Conservation (phyloP, 768 basidiomycete species). For the Lyophyllum shimeji region DNA sequence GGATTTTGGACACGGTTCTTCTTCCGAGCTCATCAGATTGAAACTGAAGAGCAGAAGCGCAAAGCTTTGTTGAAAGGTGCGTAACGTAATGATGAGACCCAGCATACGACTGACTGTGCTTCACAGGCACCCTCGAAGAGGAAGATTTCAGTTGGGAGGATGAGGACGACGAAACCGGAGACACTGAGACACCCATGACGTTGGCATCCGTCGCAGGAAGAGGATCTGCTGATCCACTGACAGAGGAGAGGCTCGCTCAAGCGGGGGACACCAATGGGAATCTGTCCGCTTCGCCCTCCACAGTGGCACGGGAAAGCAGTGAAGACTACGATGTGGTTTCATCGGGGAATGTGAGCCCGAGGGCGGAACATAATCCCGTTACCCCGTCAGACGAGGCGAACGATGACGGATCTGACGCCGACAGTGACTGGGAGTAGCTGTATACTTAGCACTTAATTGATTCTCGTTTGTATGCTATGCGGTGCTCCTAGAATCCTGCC, state of each 20-base stretch:
- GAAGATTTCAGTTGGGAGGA: conserved; percentile 95
- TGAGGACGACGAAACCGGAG: conserved; percentile 70
- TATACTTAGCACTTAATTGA: neutral
- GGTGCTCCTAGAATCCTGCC: no score
- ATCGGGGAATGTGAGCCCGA: conserved; percentile 48
- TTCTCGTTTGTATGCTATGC: no score
- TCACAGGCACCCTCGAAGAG: conserved; percentile 62
- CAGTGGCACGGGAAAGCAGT: conserved; percentile 48
- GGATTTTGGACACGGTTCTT: conserved; percentile 89
- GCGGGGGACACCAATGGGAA: neutral
- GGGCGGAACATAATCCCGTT: conserved; percentile 29
- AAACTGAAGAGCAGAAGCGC: conserved; percentile 74
- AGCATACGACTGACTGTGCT: neutral
- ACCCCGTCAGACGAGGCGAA: conserved; percentile 25
- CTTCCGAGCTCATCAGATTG: conserved; percentile 83
- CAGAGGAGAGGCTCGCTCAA: conserved; percentile 6
- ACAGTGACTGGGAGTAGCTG: conserved; percentile 67
- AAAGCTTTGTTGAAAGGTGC: conserved; percentile 74
- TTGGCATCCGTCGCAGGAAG: conserved; percentile 19
- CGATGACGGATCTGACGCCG: conserved; percentile 39
- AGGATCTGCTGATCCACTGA: conserved; percentile 3
- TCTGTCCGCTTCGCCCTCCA: conserved; percentile 6
- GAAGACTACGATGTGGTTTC: conserved; percentile 71
- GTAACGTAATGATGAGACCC: conserved; percentile 12
- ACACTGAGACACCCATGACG: neutral